Evolutionary conservation across 1,284 basidiomycete genomes (phyloP).

Genomic region (Exsudoporus floridanus): DNA sequence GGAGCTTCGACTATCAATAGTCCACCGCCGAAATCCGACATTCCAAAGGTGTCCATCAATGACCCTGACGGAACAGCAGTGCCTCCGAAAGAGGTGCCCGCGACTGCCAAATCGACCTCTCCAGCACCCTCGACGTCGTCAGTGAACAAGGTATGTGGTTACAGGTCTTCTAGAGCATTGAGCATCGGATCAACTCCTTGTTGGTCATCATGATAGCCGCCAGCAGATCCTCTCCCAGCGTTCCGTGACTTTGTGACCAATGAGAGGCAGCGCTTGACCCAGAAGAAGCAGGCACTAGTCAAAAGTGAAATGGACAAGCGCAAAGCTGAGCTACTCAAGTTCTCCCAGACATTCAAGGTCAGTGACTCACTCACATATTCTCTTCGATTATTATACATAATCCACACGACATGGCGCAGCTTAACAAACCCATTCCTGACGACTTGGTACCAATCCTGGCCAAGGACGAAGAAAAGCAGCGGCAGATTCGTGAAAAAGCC

Average conservation of each 20-base stretch:
- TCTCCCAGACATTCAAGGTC: conserved; percentile 92
- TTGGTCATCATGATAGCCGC: conserved; percentile 42
- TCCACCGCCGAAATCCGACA: conserved; percentile 44
- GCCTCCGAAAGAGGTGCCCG: conserved; percentile 40
- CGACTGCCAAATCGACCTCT: conserved; percentile 56
- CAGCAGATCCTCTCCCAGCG: conserved; percentile 69
- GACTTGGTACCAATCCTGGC: conserved; percentile 91
- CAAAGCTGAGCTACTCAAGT: conserved; percentile 89
- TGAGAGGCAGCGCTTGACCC: conserved; percentile 84
- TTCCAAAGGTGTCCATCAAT: conserved; percentile 72
- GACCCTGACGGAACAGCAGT: conserved; percentile 59
- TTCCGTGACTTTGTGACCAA: conserved; percentile 89
- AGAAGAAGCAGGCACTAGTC: conserved; percentile 86
- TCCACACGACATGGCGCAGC: conserved; percentile 42
- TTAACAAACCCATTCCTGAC: conserved; percentile 91
- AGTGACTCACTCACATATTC: conserved; percentile 16
- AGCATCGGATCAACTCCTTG: conserved; percentile 5
- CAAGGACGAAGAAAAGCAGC: conserved; percentile 88
- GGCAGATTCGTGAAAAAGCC: conserved; percentile 77
- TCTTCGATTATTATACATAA: not conserved
- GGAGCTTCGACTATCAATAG: conserved; percentile 33
- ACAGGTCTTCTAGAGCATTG: not conserved
- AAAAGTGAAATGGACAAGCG: conserved; percentile 94
- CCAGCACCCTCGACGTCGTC: conserved; percentile 50
- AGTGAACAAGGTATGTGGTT: conserved; percentile 37